Conservation (phyloP, 2,329 filamentous ascomycete species). For the Didymosphaeria variabile region DNA sequence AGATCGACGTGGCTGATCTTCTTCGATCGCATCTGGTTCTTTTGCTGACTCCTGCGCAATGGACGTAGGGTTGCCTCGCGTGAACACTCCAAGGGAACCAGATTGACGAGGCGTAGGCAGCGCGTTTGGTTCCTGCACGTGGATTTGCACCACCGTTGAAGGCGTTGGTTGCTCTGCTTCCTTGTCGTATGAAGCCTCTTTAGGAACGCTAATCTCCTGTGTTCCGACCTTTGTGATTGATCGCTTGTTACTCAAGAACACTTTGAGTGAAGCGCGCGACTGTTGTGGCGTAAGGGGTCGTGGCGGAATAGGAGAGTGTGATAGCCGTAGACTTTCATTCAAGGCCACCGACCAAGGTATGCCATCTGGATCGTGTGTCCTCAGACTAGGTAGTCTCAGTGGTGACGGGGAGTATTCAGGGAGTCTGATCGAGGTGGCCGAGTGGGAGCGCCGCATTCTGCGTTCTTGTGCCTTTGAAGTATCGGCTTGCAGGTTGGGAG, state of each 20-base stretch:
- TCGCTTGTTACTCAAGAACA: slow-evolving; percentile 1
- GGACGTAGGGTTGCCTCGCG: slow-evolving; percentile 21
- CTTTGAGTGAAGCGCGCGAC: slow-evolving; percentile 20
- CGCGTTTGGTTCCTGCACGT: slow-evolving; percentile 32
- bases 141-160: slow-evolving; percentile 26
- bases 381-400: slow-evolving; percentile 41
- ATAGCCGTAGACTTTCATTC: slow-evolving; percentile 41
- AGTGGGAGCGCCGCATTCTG: slow-evolving; percentile 41
- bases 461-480: slow-evolving; percentile 26
- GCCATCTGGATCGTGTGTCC: slow-evolving; percentile 30
- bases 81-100: slow-evolving; percentile 20
- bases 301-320: slow-evolving; percentile 35
- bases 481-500: slow-evolving; percentile 39
- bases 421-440: slow-evolving; percentile 37
- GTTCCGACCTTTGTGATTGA: background rate
- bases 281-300: slow-evolving; percentile 22
- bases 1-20: slow-evolving; percentile 36
- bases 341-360: slow-evolving; percentile 40
- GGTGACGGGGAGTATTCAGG: slow-evolving; percentile 34
- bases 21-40: slow-evolving; percentile 22
- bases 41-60: background rate
- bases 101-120: slow-evolving; percentile 27
- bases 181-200: background rate
- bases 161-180: background rate
- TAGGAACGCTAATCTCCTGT: background rate